phyloP scores from a whole-genome alignment of 306 rosid genomes.

The Prunus campanulata region DNA sequence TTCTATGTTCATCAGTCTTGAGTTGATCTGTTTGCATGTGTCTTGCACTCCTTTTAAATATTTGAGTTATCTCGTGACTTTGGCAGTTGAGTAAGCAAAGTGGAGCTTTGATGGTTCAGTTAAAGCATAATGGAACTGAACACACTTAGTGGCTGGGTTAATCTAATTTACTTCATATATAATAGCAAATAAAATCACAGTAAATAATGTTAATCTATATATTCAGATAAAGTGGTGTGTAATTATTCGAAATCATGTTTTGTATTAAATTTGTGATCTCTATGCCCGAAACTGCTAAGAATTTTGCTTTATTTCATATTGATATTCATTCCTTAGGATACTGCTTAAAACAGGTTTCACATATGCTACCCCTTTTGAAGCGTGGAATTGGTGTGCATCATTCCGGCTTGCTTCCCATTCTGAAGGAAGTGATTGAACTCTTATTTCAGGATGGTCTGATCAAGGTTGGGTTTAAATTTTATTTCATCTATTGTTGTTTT shows the following conservation, averaged over 20 bases:
- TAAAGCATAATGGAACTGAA: neutral
- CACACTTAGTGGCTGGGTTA: neutral
- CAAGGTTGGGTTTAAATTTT: conserved; percentile 56
- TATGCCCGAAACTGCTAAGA: neutral
- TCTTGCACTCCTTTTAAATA: neutral
- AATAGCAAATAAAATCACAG: neutral
- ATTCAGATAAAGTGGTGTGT: neutral
- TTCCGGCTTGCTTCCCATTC: conserved; percentile 96
- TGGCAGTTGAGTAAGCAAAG: neutral
- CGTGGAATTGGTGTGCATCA: conserved; percentile 99
- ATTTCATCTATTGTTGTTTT: conserved; percentile 7
- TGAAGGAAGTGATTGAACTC: conserved; percentile 95
- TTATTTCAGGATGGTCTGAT: conserved; percentile 94
- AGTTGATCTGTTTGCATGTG: neutral
- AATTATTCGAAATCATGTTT: neutral
- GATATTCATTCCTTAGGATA: conserved; percentile 2
- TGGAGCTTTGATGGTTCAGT: neutral
- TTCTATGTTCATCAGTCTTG: neutral
- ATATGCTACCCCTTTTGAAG: conserved; percentile 88
- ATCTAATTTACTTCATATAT: neutral
- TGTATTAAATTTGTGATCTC: neutral
- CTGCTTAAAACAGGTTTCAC: conserved; percentile 56
- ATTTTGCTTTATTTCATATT: conserved; percentile 7
- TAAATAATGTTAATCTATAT: neutral
- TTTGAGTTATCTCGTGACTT: neutral